Evolutionary conservation across 2,329 filamentous ascomycete species (phyloP).

Genomic region (Fusarium nisikadoi): DNA sequence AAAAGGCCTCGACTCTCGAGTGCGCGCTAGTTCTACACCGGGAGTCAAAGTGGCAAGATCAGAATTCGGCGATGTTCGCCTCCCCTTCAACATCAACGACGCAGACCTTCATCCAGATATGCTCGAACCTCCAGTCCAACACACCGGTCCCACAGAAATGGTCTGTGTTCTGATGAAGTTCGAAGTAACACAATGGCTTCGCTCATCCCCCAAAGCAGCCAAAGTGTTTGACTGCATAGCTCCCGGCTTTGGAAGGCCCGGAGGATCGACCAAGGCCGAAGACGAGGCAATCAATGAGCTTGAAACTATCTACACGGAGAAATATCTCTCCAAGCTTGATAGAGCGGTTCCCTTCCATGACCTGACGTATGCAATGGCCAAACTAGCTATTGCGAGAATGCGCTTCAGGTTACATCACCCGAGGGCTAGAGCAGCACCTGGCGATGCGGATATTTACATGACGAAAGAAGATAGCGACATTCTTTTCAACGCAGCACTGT

Average conservation of each 20-base stretch:
- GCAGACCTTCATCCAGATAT: constrained; percentile 62
- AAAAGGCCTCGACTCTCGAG: constrained; percentile 31
- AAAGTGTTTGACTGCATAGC: constrained; percentile 33
- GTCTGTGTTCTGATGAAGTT: constrained; percentile 52
- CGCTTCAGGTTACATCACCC: constrained; percentile 47
- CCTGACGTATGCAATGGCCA: constrained; percentile 36
- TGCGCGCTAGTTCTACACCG: neutral
- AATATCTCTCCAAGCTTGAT: constrained; percentile 40
- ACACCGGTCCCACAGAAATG: constrained; percentile 66
- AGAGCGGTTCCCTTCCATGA: constrained; percentile 45
- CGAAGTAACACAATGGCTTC: constrained; percentile 44
- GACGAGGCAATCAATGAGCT: constrained; percentile 44
- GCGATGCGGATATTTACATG: constrained; percentile 18
- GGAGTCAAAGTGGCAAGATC: constrained; percentile 1
- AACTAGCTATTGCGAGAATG: constrained; percentile 43
- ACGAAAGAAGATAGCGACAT: constrained; percentile 36
- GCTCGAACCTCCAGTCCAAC: constrained; percentile 56
- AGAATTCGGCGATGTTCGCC: constrained; percentile 36
- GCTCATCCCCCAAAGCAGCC: constrained; percentile 33
- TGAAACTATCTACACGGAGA: constrained; percentile 39
- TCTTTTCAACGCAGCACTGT: constrained; percentile 41
- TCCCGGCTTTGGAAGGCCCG: neutral
- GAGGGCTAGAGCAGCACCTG: constrained; percentile 8
- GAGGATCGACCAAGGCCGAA: constrained; percentile 10
- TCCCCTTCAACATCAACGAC: constrained; percentile 68